Percentiles rank a stretch among this genome's conserved stretches.
These are phyloP conservation scores for Populus alba DNA, from an alignment of 345 rosid species.

Conservation along the genomic window DNA sequence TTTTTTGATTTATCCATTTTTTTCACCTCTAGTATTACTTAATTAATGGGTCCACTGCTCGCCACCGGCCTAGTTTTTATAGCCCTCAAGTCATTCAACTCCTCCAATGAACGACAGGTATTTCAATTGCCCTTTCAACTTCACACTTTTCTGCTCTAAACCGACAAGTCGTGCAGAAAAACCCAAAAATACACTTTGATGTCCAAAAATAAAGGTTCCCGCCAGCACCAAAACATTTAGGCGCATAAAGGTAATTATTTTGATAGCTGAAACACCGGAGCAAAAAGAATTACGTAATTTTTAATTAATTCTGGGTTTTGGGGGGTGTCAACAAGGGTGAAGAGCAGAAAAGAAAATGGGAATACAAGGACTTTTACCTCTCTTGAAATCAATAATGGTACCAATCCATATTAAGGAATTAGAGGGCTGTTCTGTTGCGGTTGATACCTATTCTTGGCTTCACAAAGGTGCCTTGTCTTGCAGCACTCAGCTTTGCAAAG, in stretches of 20 bases:
- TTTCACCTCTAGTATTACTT: no score
- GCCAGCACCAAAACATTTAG: neutral
- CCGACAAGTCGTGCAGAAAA: no score
- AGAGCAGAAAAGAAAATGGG: conserved; percentile 40
- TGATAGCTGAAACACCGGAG: no score
- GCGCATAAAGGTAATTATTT: no score
- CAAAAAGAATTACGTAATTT: no score
- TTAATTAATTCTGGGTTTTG: neutral
- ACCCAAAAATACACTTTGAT: neutral
- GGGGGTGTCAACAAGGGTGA: neutral
- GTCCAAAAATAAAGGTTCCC: neutral
- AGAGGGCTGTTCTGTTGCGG: conserved; percentile 73
- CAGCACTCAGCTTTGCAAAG: conserved; percentile 67
- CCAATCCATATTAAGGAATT: conserved; percentile 73
- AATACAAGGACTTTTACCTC: conserved; percentile 83
- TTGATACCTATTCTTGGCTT: conserved; percentile 96
- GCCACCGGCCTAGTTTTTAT: no score
- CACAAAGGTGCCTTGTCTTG: conserved; percentile 76
- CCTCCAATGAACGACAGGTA: no score
- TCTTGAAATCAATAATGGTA: conserved; percentile 75
- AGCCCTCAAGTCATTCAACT: no score
- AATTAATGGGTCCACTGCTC: no score
- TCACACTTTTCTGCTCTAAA: no score
- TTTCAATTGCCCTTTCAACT: no score
- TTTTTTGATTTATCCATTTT: no score